These are phyloP conservation scores for Fallopia convolvulus DNA, from an alignment of 148 eudicot species.

Conservation along the genomic window DNA sequence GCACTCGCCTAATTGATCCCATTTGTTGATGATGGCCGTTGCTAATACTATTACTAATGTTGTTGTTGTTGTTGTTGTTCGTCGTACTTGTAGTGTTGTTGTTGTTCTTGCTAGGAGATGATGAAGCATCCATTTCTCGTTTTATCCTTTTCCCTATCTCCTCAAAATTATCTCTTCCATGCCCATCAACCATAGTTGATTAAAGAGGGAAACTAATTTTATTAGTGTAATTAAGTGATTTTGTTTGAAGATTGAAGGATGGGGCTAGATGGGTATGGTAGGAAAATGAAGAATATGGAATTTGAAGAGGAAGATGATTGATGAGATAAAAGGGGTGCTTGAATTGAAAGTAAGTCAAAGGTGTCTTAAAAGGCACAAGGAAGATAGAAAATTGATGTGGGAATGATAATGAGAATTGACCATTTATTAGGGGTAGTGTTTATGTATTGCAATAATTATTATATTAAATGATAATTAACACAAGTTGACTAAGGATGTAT, in stretches of 20 bases:
- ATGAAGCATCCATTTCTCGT: conserved; percentile 47
- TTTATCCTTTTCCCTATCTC: conserved; percentile 72
- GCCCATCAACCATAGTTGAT: conserved; percentile 26
- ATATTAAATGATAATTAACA: no score
- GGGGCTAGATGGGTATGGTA: not conserved
- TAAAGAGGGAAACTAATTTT: conserved; percentile 9
- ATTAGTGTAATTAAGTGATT: not conserved
- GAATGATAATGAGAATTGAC: not conserved
- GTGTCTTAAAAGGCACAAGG: conserved; percentile 17
- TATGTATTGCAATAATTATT: not conserved
- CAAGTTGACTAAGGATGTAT: no score
- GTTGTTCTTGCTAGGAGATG: not conserved
- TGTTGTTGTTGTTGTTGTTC: conserved; percentile 3
- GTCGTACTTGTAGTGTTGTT: not conserved
- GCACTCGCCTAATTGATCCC: conserved; percentile 35
- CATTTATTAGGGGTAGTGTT: not conserved
- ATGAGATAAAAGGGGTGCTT: conserved; percentile 19
- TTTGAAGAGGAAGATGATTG: conserved; percentile 14
- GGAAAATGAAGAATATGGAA: not conserved
- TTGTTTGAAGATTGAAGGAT: not conserved
- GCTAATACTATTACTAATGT: not conserved
- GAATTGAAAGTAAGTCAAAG: conserved; percentile 31
- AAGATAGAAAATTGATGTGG: not conserved
- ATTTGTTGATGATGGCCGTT: conserved; percentile 19
- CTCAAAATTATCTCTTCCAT: conserved; percentile 23